Conservation (phyloP, 179 eudicot species). For the Vitellaria paradoxa region DNA sequence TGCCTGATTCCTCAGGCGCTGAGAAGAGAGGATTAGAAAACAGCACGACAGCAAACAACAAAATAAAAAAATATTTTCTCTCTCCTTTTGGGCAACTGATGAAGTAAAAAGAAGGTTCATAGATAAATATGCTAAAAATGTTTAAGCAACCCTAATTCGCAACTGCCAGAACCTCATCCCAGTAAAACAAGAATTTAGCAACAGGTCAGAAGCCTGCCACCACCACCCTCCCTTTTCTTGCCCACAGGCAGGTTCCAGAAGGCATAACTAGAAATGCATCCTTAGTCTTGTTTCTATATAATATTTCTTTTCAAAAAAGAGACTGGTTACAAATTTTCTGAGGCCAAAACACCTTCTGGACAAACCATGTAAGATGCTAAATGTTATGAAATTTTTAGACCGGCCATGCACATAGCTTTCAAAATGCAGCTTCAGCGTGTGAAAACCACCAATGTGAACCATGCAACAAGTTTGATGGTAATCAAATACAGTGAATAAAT, state of each 20-base stretch:
- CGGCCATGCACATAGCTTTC: background rate
- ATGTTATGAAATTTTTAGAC: background rate
- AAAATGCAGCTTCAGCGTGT: too few relatives aligned
- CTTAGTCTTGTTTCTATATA: background rate
- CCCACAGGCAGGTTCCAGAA: background rate
- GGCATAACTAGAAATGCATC: background rate
- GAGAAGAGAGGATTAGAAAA: background rate
- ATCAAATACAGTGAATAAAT: background rate
- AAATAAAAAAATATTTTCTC: background rate
- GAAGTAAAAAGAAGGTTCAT: background rate
- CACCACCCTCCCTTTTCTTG: background rate
- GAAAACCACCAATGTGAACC: background rate
- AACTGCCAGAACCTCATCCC: slow-evolving; percentile 11
- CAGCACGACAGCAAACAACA: slow-evolving; percentile 1
- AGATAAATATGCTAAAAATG: background rate
- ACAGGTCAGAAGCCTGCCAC: background rate
- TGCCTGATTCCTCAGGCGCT: slow-evolving; percentile 7
- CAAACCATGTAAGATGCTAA: slow-evolving; percentile 1
- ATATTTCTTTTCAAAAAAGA: background rate
- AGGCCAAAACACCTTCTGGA: background rate
- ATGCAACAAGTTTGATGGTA: too few relatives aligned
- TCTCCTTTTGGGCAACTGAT: background rate
- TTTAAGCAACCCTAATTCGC: background rate
- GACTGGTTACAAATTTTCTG: background rate
- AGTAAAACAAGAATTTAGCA: background rate